Evolutionary conservation across 331 rosid genomes (phyloP), one percentile per base, ranked within the genome.

Genomic region (Erythrophleum ivorense): DNA sequence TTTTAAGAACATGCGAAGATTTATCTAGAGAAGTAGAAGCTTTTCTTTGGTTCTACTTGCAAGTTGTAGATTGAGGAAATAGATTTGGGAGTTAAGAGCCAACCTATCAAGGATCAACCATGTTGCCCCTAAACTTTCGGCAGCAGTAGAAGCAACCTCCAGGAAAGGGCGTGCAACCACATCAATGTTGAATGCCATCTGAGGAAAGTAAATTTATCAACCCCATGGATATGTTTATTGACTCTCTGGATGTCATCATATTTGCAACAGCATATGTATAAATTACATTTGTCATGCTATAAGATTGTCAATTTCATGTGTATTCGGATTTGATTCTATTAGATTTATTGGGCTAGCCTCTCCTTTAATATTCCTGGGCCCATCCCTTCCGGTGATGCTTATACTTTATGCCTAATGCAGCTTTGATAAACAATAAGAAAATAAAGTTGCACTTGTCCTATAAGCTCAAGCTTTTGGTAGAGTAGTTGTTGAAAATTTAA

Each of bases 71-170:
- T 5, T 63, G 68, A 34, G 78, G 38, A 4, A 14, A 52, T 43
- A 7, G n/a, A 52, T 78, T 34, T 50, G 64, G 33, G 21, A 85
- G 38, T 77, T 46, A 33, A 36, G 66, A 76, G 81, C 86, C 66
- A 13, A 94, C 98, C 90, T 92, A 72, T 89, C 92, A 71, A 94
- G 86, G 65, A 94, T 83, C 79, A 92, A 85, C 90, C 90, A 89
- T 53, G 95, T 92, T 1, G 97, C 88, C 33, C 59, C 72, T 36
- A 63, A 87, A 31, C 48, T 71, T 80, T 0, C 60, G 34, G 82
- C 90, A 64, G 82, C 88, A 11, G 66, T 80, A 3, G 75, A 38
- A 60, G 88, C 93, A 63, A 83, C 83, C 82, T 86, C 91, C 3
- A 80, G 75, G 69, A 86, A 75, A 12, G 90, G 63, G 19, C 89